Evolutionary conservation across 1,284 basidiomycete genomes (phyloP).

Genomic region (Pyrrhoderma lamaoense): DNA sequence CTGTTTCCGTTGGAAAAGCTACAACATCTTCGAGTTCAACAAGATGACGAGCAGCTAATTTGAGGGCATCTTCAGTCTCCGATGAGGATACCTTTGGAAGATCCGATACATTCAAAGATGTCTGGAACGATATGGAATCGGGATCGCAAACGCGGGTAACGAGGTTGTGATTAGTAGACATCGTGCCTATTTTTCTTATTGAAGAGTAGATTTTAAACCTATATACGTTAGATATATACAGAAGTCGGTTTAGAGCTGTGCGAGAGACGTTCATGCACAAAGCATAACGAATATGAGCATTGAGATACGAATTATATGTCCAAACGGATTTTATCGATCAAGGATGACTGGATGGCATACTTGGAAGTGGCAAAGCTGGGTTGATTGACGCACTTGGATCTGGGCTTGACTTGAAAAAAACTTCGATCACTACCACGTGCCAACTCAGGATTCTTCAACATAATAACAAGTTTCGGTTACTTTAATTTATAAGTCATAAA

Average conservation of each 20-base stretch:
- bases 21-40: slow-evolving; percentile 45
- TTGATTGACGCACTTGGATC: too few species aligned
- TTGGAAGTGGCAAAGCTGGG: too few species aligned
- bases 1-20: slow-evolving; percentile 96
- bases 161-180: neutral
- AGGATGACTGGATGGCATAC: too few species aligned
- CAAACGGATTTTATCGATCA: neutral
- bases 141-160: slow-evolving; percentile 50
- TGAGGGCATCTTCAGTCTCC: slow-evolving; percentile 40
- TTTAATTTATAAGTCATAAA: too few species aligned
- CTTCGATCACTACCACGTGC: too few species aligned
- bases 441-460: too few species aligned
- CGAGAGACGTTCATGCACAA: neutral
- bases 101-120: slow-evolving; percentile 25
- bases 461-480: too few species aligned
- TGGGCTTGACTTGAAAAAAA: too few species aligned
- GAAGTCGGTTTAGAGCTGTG: neutral
- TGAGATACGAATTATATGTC: neutral
- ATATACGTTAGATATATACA: slow-evolving; percentile 1
- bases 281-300: neutral
- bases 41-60: slow-evolving; percentile 43
- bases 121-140: slow-evolving; percentile 43
- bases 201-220: slow-evolving; percentile 1
- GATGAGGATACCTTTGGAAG: slow-evolving; percentile 37
- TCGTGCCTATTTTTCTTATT: neutral